phyloP scores from a whole-genome alignment of 169 alveolate species.

The Theileria orientalis region DNA sequence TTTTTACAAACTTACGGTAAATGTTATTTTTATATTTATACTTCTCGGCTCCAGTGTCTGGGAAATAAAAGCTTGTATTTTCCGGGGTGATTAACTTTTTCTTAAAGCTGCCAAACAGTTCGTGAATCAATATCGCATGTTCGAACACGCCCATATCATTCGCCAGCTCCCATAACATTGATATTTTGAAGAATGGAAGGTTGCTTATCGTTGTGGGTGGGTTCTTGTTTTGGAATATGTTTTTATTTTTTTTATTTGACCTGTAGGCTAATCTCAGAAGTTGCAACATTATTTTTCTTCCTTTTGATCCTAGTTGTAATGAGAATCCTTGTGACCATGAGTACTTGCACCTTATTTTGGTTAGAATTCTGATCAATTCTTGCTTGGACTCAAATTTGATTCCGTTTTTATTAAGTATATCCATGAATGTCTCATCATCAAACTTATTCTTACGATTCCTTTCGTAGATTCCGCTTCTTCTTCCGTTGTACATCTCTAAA shows the following conservation, averaged over 20 bases:
- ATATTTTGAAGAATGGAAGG: slow-evolving; percentile 55
- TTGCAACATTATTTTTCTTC: slow-evolving; percentile 61
- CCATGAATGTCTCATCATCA: background rate
- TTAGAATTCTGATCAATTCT: background rate
- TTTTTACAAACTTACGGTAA: too few species aligned
- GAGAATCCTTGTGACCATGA: slow-evolving; percentile 62
- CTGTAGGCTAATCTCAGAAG: slow-evolving; percentile 56
- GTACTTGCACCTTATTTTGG: slow-evolving; percentile 19
- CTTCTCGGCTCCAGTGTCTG: too few species aligned
- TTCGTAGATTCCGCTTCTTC: background rate
- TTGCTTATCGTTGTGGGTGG: slow-evolving; percentile 67
- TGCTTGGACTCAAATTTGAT: background rate
- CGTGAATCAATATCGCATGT: slow-evolving; percentile 53
- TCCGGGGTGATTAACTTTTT: too few species aligned
- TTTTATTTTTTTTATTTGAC: slow-evolving; percentile 27
- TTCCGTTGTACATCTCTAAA: background rate
- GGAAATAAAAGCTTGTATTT: too few species aligned
- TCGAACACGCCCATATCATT: slow-evolving; percentile 54
- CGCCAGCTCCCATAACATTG: slow-evolving; percentile 67
- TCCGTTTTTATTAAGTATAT: background rate
- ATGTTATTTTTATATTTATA: too few species aligned
- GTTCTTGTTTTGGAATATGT: slow-evolving; percentile 35
- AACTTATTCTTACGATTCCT: background rate
- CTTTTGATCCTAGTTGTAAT: slow-evolving; percentile 65
- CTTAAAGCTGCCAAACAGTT: slow-evolving; percentile 43